A percentile compares a stretch with the other conserved stretches of the same genome.
phyloP scores from a whole-genome alignment of 2,329 filamentous ascomycete species.

The Furcasterigmium sp. region DNA sequence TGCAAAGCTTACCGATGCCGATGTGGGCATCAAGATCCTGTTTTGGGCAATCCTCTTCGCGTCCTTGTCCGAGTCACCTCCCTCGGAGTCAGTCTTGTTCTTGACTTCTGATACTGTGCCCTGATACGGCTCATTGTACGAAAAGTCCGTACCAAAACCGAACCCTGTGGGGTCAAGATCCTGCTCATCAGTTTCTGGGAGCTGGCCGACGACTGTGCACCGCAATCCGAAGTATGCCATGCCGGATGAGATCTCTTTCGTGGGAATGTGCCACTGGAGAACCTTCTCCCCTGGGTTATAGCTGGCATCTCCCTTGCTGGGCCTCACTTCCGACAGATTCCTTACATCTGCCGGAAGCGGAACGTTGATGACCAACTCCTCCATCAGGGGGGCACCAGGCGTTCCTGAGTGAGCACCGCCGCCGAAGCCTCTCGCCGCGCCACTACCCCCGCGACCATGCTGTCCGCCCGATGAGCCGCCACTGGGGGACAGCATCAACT shows the following conservation, averaged over 20 bases:
- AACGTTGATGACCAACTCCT: slow-evolving; percentile 73
- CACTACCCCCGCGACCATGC: slow-evolving; percentile 32
- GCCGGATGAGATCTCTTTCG: slow-evolving; percentile 67
- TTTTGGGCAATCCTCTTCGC: slow-evolving; percentile 59
- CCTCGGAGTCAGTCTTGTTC: slow-evolving; percentile 21
- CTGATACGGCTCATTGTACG: slow-evolving; percentile 54
- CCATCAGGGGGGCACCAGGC: slow-evolving; percentile 57
- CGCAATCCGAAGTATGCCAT: slow-evolving; percentile 67
- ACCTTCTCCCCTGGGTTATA: slow-evolving; percentile 68
- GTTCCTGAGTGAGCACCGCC: slow-evolving; percentile 44
- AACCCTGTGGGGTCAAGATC: slow-evolving; percentile 46
- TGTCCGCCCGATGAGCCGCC: slow-evolving; percentile 26
- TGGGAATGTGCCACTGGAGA: slow-evolving; percentile 78
- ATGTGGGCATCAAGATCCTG: slow-evolving; percentile 74
- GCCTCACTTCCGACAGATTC: slow-evolving; percentile 76
- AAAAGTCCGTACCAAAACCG: slow-evolving; percentile 45
- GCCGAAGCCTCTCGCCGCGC: slow-evolving; percentile 34
- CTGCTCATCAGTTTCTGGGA: slow-evolving; percentile 43
- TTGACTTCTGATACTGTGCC: slow-evolving; percentile 26
- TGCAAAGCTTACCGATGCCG: slow-evolving; percentile 66
- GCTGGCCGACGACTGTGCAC: slow-evolving; percentile 71
- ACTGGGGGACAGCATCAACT: slow-evolving; percentile 46
- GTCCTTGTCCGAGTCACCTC: slow-evolving; percentile 40
- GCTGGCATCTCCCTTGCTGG: slow-evolving; percentile 75
- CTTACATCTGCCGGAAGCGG: slow-evolving; percentile 75